phyloP scores from a whole-genome alignment of 1,284 basidiomycete species.

The Inonotus obliquus region DNA sequence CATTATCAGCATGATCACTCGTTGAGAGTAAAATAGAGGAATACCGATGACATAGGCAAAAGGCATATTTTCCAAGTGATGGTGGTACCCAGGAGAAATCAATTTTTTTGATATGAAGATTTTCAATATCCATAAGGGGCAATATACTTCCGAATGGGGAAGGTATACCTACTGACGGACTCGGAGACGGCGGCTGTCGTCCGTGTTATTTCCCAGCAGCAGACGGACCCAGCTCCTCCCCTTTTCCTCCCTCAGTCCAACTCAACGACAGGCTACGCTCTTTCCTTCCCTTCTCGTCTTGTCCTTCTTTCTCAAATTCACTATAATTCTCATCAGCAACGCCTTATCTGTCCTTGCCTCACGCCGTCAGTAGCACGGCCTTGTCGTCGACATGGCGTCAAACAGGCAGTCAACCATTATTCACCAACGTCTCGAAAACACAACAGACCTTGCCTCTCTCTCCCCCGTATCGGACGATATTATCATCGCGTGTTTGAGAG shows the following conservation, averaged over 20 bases:
- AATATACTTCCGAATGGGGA: constrained; percentile 9
- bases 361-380: background rate
- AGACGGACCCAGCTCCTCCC: too few relatives aligned
- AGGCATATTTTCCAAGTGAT: constrained; percentile 4
- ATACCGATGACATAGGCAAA: constrained; percentile 38
- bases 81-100: background rate
- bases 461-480: constrained; percentile 67
- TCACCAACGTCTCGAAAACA: constrained; percentile 63
- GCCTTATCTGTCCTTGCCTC: background rate
- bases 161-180: constrained; percentile 3
- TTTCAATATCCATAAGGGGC: background rate
- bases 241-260: constrained; percentile 3
- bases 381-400: constrained; percentile 5
- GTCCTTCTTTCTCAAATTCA: background rate
- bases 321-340: background rate
- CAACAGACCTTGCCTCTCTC: constrained; percentile 59
- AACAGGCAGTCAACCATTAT: constrained; percentile 19
- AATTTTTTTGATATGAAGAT: background rate
- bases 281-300: constrained; percentile 7
- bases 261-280: constrained; percentile 7
- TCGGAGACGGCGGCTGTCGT: background rate
- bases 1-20: background rate
- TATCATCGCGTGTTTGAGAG: constrained; percentile 77
- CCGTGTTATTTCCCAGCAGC: background rate
- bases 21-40: background rate